Percentiles rank a stretch among this genome's conserved stretches.
These are phyloP conservation scores for Eragrostis tef DNA, from an alignment of 202 grass and related monocot genomes.

Conservation along the genomic window DNA sequence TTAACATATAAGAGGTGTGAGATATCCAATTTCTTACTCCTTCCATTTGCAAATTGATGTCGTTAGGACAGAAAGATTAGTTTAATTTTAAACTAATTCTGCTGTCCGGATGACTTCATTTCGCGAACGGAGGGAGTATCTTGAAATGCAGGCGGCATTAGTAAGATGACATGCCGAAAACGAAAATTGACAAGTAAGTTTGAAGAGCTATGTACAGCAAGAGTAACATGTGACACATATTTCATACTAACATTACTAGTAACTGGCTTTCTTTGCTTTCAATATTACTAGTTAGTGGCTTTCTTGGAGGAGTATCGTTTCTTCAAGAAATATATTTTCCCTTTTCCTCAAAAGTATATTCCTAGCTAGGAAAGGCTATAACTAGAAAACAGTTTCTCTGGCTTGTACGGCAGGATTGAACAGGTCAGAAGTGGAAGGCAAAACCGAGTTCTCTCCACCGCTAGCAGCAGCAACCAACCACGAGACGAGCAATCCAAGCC, in stretches of 20 bases:
- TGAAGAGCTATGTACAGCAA: too few species aligned
- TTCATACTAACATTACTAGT: background rate
- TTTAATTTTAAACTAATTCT: too few species aligned
- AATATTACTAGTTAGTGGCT: background rate
- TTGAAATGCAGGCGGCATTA: too few species aligned
- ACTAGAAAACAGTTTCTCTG: background rate
- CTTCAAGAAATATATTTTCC: background rate
- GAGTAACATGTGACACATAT: too few species aligned
- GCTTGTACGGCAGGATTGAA: conserved; percentile 36
- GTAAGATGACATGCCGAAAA: too few species aligned
- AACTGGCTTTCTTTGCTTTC: background rate
- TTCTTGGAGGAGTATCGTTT: background rate
- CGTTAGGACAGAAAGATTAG: too few species aligned
- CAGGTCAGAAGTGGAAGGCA: background rate
- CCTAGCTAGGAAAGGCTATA: background rate
- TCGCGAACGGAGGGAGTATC: too few species aligned
- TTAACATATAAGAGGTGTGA: too few species aligned
- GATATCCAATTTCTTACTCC: too few species aligned
- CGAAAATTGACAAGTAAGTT: too few species aligned
- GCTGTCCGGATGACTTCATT: too few species aligned
- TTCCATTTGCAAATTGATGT: too few species aligned
- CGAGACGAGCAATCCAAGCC: conserved; percentile 21
- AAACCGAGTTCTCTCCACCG: background rate
- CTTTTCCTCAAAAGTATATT: background rate
- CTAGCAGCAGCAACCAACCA: background rate